These are phyloP conservation scores for Vanrija humicola DNA, from an alignment of 1,284 basidiomycete species.

Conservation along the genomic window DNA sequence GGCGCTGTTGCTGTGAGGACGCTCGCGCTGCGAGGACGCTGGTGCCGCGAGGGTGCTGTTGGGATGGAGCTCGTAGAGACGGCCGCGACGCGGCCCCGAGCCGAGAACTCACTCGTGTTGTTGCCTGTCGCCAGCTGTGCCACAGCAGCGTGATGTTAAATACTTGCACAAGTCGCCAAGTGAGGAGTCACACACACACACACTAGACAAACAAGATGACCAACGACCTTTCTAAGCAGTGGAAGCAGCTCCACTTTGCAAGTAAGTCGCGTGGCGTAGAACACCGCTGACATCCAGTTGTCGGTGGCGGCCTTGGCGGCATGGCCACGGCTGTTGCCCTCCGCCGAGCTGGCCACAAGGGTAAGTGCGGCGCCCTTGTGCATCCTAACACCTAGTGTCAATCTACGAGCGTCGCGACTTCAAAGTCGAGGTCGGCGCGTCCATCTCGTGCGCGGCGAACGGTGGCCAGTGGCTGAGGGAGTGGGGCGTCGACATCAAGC, in stretches of 20 bases:
- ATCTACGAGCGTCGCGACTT: conserved; percentile 41
- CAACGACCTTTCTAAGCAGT: too few species aligned
- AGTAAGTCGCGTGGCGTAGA: conserved; percentile 1
- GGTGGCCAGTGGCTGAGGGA: conserved; percentile 35
- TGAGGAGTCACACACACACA: too few species aligned
- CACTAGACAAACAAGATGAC: too few species aligned
- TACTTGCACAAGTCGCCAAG: too few species aligned
- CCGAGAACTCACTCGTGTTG: too few species aligned
- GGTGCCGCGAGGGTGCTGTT: too few species aligned
- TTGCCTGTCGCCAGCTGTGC: too few species aligned
- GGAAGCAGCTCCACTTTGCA: conserved; percentile 15
- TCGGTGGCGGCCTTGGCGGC: conserved; percentile 39
- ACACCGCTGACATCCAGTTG: conserved; percentile 11
- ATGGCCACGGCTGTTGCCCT: conserved; percentile 34
- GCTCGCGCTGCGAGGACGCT: too few species aligned
- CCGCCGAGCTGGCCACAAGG: conserved; percentile 33
- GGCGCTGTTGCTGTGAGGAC: too few species aligned
- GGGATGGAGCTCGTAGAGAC: too few species aligned
- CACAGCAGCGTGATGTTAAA: too few species aligned
- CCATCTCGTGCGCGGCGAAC: conserved; percentile 40
- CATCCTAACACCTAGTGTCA: conserved; percentile 14
- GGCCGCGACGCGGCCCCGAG: too few species aligned
- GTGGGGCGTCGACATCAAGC: conserved; percentile 34
- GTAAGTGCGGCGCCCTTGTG: neutral
- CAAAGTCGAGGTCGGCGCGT: conserved; percentile 39